These are phyloP conservation scores for Epipyxis sp. DNA, from an alignment of 108 stramenopile genomes.

Conservation along the genomic window DNA sequence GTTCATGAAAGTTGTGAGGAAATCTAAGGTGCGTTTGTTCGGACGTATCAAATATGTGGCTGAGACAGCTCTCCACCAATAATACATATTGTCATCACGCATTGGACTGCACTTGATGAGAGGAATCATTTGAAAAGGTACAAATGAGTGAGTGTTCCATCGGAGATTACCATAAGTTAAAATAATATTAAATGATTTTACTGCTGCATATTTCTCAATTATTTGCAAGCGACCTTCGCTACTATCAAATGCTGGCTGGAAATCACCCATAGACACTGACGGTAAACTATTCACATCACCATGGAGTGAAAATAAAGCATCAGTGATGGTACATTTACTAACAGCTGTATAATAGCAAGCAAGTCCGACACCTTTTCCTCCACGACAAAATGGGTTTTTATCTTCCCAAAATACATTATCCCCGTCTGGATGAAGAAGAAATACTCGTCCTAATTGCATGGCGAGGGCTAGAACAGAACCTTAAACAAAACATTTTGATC, in stretches of 20 bases:
- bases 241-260: not conserved
- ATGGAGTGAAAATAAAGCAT: not conserved
- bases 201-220: not conserved
- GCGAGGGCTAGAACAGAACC: not conserved
- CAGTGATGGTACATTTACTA: constrained; percentile 8
- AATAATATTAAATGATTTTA: not conserved
- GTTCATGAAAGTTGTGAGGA: not conserved
- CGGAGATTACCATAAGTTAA: not conserved
- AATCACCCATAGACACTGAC: not conserved
- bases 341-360: not conserved
- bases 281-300: not conserved
- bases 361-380: not conserved
- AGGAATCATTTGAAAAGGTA: not conserved
- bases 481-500: no score
- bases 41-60: not conserved
- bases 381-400: not conserved
- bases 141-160: not conserved
- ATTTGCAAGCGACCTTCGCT: not conserved
- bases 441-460: constrained; percentile 2
- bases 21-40: not conserved
- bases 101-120: constrained; percentile 3
- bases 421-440: constrained; percentile 2
- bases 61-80: not conserved
- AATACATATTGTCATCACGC: not conserved
- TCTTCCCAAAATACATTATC: constrained; percentile 14